phyloP scores from a whole-genome alignment of 768 basidiomycete species.

The Termitomyces sp. region DNA sequence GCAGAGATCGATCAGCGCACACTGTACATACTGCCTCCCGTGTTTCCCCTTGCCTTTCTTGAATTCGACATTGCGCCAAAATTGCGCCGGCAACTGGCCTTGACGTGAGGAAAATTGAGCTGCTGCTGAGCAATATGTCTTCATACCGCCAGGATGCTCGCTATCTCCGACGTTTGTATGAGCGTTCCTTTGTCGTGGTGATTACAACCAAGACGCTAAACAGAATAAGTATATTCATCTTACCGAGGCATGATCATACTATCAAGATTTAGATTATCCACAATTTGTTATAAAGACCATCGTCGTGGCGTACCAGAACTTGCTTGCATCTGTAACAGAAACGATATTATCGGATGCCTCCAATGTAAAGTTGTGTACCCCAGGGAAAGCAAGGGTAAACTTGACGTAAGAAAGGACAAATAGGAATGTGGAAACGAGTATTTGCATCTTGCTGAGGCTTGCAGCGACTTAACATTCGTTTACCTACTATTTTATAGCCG shows the following conservation, averaged over 20 bases:
- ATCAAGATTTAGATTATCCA: neutral
- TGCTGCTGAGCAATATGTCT: conserved; percentile 45
- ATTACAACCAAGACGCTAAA: neutral
- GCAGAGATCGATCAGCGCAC: conserved; percentile 22
- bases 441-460: neutral
- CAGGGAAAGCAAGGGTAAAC: neutral
- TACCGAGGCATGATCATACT: conserved; percentile 48
- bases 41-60: conserved; percentile 34
- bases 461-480: neutral
- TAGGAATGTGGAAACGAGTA: neutral
- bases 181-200: conserved; percentile 25
- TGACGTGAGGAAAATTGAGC: conserved; percentile 34
- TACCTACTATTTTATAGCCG: neutral
- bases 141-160: conserved; percentile 48
- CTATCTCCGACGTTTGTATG: conserved; percentile 53
- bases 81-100: conserved; percentile 39
- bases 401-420: neutral
- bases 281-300: neutral
- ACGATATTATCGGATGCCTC: conserved; percentile 45
- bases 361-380: conserved; percentile 2
- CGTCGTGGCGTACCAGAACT: conserved; percentile 36
- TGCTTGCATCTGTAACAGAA: conserved; percentile 35
- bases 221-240: neutral
- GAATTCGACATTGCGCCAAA: conserved; percentile 48
- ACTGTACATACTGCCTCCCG: conserved; percentile 39